Percentiles rank a stretch among this genome's conserved stretches.
Evolutionary conservation across 768 basidiomycete genomes (phyloP).

Genomic region (Boletus coccyginus): DNA sequence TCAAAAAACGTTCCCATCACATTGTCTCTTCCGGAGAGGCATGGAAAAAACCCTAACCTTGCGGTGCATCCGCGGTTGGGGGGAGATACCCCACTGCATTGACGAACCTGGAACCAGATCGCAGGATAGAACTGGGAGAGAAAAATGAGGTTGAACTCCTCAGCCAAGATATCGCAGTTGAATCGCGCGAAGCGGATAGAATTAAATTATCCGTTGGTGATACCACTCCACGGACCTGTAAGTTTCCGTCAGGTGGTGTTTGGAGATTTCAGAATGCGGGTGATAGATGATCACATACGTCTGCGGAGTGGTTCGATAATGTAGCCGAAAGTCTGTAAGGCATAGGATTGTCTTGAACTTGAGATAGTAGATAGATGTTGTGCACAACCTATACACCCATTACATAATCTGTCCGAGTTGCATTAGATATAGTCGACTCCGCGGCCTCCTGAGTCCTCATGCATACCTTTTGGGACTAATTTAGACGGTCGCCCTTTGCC

Average conservation of each 20-base stretch:
- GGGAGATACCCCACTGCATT: slow-evolving; percentile 80
- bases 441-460: too few relatives aligned
- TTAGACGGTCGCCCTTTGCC: too few relatives aligned
- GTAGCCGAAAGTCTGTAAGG: slow-evolving; percentile 77
- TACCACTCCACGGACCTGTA: slow-evolving; percentile 78
- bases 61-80: slow-evolving; percentile 63
- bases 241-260: slow-evolving; percentile 19
- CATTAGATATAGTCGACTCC: too few relatives aligned
- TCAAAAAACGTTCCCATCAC: slow-evolving; percentile 7
- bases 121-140: slow-evolving; percentile 49
- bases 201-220: slow-evolving; percentile 76
- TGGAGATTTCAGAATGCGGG: background rate
- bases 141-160: slow-evolving; percentile 52
- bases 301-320: slow-evolving; percentile 64
- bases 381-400: background rate
- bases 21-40: background rate
- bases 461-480: too few relatives aligned
- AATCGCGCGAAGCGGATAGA: slow-evolving; percentile 89
- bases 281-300: slow-evolving; percentile 47
- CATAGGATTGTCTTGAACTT: slow-evolving; percentile 37
- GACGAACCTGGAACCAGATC: slow-evolving; percentile 70
- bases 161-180: slow-evolving; percentile 86
- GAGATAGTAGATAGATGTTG: background rate
- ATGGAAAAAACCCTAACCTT: slow-evolving; percentile 47
- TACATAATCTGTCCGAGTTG: background rate